Percentiles rank a stretch among this genome's conserved stretches.
Conservation (phyloP, 345 rosid genomes). For the Hevea brasiliensis region DNA sequence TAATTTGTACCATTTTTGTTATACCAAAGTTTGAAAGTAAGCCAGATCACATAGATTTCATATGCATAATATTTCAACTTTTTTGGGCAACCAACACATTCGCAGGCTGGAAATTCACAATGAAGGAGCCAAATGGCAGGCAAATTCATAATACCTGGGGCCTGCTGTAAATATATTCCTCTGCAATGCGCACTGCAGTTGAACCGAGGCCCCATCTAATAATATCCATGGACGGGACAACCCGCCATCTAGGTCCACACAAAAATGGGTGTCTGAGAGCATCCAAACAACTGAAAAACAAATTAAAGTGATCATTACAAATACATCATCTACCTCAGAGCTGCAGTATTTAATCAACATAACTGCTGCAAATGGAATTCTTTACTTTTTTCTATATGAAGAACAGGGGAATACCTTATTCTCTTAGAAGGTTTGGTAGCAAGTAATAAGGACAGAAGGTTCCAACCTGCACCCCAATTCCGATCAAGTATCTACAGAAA, state of each 20-base stretch:
- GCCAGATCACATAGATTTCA: not conserved
- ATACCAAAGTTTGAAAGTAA: not conserved
- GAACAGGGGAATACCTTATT: conserved; percentile 54
- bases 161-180: conserved; percentile 77
- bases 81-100: not conserved
- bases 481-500: conserved; percentile 82
- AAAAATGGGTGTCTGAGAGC: conserved; percentile 92
- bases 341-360: not conserved
- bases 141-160: conserved; percentile 55
- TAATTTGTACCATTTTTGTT: not conserved
- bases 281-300: conserved; percentile 65
- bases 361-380: not conserved
- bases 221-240: conserved; percentile 79
- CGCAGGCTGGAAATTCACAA: not conserved
- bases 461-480: conserved; percentile 97
- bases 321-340: not conserved
- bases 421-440: conserved; percentile 73
- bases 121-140: not conserved
- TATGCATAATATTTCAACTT: not conserved
- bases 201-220: conserved; percentile 98
- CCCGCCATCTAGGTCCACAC: conserved; percentile 96
- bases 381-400: not conserved
- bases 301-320: conserved; percentile 1
- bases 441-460: conserved; percentile 77
- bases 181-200: conserved; percentile 80